phyloP scores from a whole-genome alignment of 1,284 basidiomycete genomes.

The Coniferiporia weirii region DNA sequence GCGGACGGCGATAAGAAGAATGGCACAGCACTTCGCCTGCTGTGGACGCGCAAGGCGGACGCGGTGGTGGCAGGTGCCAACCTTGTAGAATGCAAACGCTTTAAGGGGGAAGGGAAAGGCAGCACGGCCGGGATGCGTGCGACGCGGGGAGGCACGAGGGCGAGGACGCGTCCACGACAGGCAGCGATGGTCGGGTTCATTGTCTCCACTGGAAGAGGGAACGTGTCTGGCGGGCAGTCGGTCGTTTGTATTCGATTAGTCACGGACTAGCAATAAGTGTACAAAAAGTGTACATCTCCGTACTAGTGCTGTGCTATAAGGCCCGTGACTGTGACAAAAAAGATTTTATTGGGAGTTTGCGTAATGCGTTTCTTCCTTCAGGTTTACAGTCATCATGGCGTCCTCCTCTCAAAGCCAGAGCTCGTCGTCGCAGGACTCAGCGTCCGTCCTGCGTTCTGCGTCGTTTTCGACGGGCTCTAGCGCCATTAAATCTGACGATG shows the following conservation, averaged over 20 bases:
- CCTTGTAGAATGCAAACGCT: conserved; percentile 9
- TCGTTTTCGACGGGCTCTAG: conserved; percentile 44
- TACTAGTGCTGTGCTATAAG: neutral
- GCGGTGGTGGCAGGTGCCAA: conserved; percentile 11
- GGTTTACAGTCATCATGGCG: conserved; percentile 13
- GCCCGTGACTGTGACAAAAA: conserved; percentile 1
- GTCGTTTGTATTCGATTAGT: neutral
- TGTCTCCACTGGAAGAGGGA: conserved; percentile 10
- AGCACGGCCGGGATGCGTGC: neutral
- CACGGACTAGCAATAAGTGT: neutral
- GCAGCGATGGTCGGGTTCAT: conserved; percentile 5
- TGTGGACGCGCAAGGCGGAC: neutral
- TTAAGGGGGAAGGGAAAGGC: conserved; percentile 3
- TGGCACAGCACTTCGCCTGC: conserved; percentile 8
- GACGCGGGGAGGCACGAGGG: conserved; percentile 1
- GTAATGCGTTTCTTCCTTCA: neutral
- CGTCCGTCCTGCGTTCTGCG: conserved; percentile 49
- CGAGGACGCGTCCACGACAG: conserved; percentile 1
- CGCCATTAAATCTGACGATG: conserved; percentile 37
- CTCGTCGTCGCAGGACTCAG: conserved; percentile 38
- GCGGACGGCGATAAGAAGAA: conserved; percentile 6
- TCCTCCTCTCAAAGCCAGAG: conserved; percentile 14
- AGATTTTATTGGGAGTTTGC: neutral
- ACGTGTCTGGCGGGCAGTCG: neutral
- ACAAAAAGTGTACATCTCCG: neutral